Evolutionary conservation across 179 eudicot species (phyloP).

Genomic region (Vitellaria paradoxa): DNA sequence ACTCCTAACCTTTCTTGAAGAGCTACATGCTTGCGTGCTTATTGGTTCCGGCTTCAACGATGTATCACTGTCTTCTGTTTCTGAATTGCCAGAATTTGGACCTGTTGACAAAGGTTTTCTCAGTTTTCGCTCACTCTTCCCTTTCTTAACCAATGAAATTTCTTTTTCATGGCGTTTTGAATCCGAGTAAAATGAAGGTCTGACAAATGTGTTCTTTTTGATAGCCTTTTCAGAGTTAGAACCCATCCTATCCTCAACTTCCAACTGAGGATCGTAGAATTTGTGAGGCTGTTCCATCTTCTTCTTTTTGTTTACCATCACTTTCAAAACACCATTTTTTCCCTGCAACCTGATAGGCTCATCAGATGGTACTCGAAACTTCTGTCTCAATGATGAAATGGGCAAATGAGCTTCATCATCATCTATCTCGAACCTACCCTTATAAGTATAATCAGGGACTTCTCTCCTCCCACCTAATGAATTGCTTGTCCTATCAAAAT

Average conservation of each 20-base stretch:
- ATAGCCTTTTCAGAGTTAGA: constrained; percentile 34
- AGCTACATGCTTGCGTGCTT: constrained; percentile 30
- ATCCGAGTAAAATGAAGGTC: constrained; percentile 25
- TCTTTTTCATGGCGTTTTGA: constrained; percentile 28
- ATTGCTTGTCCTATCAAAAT: constrained; percentile 32
- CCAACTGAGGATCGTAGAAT: constrained; percentile 24
- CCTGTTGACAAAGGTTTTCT: constrained; percentile 34
- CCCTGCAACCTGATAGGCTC: constrained; percentile 90
- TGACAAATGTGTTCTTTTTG: constrained; percentile 34
- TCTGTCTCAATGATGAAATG: constrained; percentile 43
- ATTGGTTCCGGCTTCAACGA: constrained; percentile 36
- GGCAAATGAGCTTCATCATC: constrained; percentile 46
- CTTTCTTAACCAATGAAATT: constrained; percentile 22
- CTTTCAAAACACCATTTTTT: constrained; percentile 88
- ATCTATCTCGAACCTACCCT: constrained; percentile 34
- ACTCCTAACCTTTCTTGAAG: constrained; percentile 43
- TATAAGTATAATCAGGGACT: constrained; percentile 22
- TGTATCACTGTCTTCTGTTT: constrained; percentile 45
- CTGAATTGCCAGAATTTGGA: constrained; percentile 44
- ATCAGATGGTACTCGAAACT: constrained; percentile 42
- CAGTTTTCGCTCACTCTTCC: constrained; percentile 28
- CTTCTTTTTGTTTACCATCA: constrained; percentile 73
- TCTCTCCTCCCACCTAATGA: constrained; percentile 25
- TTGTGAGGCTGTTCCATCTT: constrained; percentile 31
- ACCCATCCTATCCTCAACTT: constrained; percentile 37